A percentile compares a stretch with the other conserved stretches of the same genome.
Conservation (phyloP, 129 eudicot genomes). For the Lonicera japonica region DNA sequence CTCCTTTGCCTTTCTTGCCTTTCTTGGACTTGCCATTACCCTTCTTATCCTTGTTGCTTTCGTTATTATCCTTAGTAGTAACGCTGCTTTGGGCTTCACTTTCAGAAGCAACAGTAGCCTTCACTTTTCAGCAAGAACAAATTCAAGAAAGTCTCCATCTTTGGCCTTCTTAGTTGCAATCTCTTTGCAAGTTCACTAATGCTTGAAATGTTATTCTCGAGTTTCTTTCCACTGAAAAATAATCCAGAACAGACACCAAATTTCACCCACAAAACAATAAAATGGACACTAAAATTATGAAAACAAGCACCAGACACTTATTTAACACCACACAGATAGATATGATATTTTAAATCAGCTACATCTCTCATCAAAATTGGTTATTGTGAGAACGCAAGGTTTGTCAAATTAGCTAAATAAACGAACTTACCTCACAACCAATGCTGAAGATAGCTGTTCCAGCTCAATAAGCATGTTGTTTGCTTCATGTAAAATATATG, state of each 20-base stretch:
- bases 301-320: too few species aligned
- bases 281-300: too few species aligned
- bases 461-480: slow-evolving; percentile 19
- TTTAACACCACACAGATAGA: too few species aligned
- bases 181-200: slow-evolving; percentile 6
- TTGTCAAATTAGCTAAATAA: too few species aligned
- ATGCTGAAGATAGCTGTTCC: slow-evolving; percentile 26
- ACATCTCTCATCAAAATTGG: not conserved
- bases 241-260: not conserved
- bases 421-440: slow-evolving; percentile 25
- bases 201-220: slow-evolving; percentile 1
- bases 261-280: not conserved
- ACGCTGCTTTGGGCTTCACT: not conserved
- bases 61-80: not conserved
- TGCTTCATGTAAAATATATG: not conserved
- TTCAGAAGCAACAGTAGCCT: slow-evolving; percentile 3
- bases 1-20: slow-evolving; percentile 5
- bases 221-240: slow-evolving; percentile 19
- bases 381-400: not conserved
- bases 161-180: slow-evolving; percentile 17
- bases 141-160: slow-evolving; percentile 20
- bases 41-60: slow-evolving; percentile 10
- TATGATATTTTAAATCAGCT: too few species aligned
- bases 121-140: not conserved
- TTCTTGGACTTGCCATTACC: slow-evolving; percentile 14